Evolutionary conservation across 306 rosid genomes (phyloP).

Genomic region (Pyrus communis): DNA sequence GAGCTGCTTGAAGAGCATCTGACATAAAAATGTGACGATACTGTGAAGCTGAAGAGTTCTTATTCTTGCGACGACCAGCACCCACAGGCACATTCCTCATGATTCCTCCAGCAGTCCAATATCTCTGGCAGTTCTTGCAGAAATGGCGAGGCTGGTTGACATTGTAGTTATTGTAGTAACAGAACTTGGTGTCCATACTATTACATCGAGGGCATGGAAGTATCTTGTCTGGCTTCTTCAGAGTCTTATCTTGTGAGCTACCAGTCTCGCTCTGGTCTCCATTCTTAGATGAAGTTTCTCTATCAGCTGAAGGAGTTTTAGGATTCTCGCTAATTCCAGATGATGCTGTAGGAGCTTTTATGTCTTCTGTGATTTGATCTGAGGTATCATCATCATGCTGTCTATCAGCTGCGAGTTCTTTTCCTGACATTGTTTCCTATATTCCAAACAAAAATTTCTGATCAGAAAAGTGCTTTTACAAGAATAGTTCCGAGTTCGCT

Average conservation of each 20-base stretch:
- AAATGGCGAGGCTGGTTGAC: slow-evolving; percentile 87
- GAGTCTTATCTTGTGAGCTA: slow-evolving; percentile 40
- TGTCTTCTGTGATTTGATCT: slow-evolving; percentile 31
- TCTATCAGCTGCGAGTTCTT: slow-evolving; percentile 31
- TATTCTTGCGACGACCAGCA: slow-evolving; percentile 89
- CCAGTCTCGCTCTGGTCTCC: slow-evolving; percentile 50
- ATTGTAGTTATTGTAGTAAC: slow-evolving; percentile 82
- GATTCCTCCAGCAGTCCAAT: slow-evolving; percentile 91
- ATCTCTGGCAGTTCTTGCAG: slow-evolving; percentile 87
- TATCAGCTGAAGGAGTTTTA: slow-evolving; percentile 38
- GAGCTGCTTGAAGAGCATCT: slow-evolving; percentile 32
- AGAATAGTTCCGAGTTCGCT: background rate
- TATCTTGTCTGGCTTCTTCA: slow-evolving; percentile 69
- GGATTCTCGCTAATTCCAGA: slow-evolving; percentile 41
- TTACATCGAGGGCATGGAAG: slow-evolving; percentile 81
- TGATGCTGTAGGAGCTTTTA: slow-evolving; percentile 35
- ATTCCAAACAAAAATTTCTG: slow-evolving; percentile 14
- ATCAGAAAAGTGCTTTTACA: slow-evolving; percentile 5
- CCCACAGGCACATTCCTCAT: slow-evolving; percentile 80
- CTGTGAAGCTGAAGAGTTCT: slow-evolving; percentile 35
- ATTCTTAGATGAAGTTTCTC: slow-evolving; percentile 34
- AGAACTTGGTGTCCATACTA: slow-evolving; percentile 86
- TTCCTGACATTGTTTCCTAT: slow-evolving; percentile 42
- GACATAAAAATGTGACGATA: slow-evolving; percentile 43
- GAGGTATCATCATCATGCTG: slow-evolving; percentile 29